Conservation (phyloP, 495 filamentous ascomycete genomes). For the Sordaria brevicollis region DNA sequence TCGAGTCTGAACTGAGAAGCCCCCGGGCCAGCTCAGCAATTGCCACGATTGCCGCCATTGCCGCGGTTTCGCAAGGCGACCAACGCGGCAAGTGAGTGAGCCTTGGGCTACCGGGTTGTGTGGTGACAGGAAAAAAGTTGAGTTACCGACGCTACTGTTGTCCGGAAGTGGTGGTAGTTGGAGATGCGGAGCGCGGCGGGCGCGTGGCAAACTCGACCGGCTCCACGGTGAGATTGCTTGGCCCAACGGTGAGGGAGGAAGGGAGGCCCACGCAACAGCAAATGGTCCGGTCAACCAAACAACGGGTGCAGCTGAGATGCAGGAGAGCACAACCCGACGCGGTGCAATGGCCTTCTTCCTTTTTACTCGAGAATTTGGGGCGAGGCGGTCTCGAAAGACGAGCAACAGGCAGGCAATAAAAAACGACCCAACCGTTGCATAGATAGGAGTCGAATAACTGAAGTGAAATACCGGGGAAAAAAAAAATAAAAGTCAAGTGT, state of each 20-base stretch:
- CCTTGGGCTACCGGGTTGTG: background rate
- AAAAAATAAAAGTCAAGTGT: background rate
- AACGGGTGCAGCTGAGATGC: background rate
- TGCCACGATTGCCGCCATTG: conserved; percentile 10
- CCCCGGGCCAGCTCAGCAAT: conserved; percentile 10
- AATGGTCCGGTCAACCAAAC: background rate
- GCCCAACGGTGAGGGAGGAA: background rate
- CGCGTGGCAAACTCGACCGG: background rate
- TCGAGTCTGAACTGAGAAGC: conserved; percentile 15
- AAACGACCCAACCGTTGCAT: background rate
- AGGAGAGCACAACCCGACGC: background rate
- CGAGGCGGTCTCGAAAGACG: background rate
- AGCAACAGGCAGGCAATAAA: background rate
- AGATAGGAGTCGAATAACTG: background rate
- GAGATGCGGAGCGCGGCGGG: background rate
- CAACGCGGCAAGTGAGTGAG: background rate
- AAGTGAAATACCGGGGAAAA: background rate
- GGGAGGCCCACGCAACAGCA: background rate
- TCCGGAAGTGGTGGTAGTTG: background rate
- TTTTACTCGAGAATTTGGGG: background rate
- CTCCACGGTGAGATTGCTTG: background rate
- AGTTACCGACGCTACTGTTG: background rate
- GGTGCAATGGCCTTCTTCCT: background rate
- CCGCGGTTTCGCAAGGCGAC: background rate
- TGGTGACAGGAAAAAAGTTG: background rate